These are phyloP conservation scores for Triticum turgidum DNA, from an alignment of 176 grass and related monocot species.

Conservation along the genomic window DNA sequence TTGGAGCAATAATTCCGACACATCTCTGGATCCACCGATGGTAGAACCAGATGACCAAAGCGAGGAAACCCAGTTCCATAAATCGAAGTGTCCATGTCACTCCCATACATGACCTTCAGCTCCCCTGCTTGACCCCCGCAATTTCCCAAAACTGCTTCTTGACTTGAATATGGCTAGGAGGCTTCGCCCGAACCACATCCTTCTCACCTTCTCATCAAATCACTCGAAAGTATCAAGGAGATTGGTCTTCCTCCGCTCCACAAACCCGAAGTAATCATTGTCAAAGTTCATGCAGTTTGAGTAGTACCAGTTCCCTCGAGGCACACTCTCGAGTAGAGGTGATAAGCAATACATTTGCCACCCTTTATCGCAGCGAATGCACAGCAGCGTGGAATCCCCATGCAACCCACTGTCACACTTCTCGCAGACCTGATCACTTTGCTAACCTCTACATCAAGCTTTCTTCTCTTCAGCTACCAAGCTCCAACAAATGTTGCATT, in stretches of 20 bases:
- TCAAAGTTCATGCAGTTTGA: conserved; percentile 73
- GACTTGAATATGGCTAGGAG: conserved; percentile 49
- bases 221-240: conserved; percentile 56
- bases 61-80: conserved; percentile 85
- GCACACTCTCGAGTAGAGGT: conserved; percentile 58
- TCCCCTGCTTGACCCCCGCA: conserved; percentile 74
- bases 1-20: conserved; percentile 60
- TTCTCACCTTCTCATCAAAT: conserved; percentile 62
- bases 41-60: conserved; percentile 41
- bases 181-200: conserved; percentile 81
- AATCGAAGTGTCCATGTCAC: conserved; percentile 78
- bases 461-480: conserved; percentile 38
- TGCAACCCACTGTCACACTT: conserved; percentile 85
- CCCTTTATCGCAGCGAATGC: conserved; percentile 82
- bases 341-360: conserved; percentile 82
- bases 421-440: conserved; percentile 81
- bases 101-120: conserved; percentile 89
- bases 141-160: conserved; percentile 94
- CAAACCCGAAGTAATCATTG: conserved; percentile 69
- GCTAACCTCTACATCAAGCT: neutral
- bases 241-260: neutral
- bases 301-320: conserved; percentile 84
- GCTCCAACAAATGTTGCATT: neutral
- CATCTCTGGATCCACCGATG: conserved; percentile 34
- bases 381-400: conserved; percentile 74